Percentiles rank a stretch among this genome's conserved stretches.
phyloP scores from a whole-genome alignment of 306 rosid species.

The Malus orientalis region DNA sequence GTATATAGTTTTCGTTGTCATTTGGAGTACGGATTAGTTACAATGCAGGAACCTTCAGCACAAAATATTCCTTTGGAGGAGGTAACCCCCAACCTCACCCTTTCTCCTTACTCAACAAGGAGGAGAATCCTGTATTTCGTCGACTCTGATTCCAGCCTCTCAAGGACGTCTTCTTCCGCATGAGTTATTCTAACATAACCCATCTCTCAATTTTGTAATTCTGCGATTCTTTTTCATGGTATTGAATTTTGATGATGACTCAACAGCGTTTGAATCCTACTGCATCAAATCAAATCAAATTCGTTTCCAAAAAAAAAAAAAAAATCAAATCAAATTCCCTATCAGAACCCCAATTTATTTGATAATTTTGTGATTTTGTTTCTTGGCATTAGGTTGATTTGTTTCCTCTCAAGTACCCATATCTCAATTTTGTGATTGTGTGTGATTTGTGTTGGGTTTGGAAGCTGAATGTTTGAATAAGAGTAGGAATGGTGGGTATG shows the following conservation, averaged over 20 bases:
- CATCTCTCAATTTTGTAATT: background rate
- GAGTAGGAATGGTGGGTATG: background rate
- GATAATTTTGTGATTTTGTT: background rate
- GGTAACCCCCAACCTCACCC: constrained; percentile 11
- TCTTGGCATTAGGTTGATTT: background rate
- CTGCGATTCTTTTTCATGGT: background rate
- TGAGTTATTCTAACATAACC: background rate
- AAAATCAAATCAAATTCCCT: background rate
- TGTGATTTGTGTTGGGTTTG: background rate
- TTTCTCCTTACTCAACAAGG: background rate
- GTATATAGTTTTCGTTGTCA: constrained; percentile 45
- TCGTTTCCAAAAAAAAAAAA: too few species aligned
- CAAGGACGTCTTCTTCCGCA: background rate
- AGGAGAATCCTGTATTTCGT: background rate
- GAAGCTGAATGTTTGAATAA: background rate
- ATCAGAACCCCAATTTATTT: background rate
- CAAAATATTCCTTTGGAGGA: constrained; percentile 58
- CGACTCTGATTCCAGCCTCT: background rate
- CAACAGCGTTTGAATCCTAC: background rate
- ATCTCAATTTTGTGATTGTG: background rate
- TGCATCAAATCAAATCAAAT: background rate
- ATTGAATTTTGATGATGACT: background rate
- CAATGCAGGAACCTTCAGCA: constrained; percentile 51
- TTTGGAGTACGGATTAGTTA: constrained; percentile 48
- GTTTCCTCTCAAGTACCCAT: background rate